phyloP scores from a whole-genome alignment of 192 early-diverging fungal genomes.

The Coemansia sp. region DNA sequence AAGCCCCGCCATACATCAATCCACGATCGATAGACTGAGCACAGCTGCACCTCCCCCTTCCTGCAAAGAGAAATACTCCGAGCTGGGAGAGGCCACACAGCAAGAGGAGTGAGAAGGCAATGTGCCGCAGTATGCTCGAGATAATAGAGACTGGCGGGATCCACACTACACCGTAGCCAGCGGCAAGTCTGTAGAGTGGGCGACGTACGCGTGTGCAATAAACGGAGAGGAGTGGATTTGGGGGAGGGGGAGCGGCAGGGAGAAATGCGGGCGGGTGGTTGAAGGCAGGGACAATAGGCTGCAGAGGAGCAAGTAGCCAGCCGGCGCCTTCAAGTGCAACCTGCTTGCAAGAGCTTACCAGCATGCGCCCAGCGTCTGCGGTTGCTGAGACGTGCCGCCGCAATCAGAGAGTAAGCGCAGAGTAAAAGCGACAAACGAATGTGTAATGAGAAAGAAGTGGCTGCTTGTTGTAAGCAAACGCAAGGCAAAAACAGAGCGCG shows the following conservation, averaged over 20 bases:
- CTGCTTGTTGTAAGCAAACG: too few relatives aligned
- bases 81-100: background rate
- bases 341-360: slow-evolving; percentile 3
- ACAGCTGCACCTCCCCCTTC: background rate
- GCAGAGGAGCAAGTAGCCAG: background rate
- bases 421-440: background rate
- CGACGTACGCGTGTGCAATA: background rate
- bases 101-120: background rate
- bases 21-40: slow-evolving; percentile 16
- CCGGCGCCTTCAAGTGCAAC: background rate
- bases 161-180: slow-evolving; percentile 10
- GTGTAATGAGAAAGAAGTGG: background rate
- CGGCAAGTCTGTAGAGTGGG: background rate
- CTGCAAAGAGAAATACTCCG: background rate
- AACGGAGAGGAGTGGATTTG: background rate
- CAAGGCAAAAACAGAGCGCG: background rate
- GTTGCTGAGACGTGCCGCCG: background rate
- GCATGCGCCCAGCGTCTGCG: background rate
- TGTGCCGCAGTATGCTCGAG: background rate
- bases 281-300: background rate
- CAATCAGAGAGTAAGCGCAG: background rate
- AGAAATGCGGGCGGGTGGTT: background rate
- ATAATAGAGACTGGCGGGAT: too few relatives aligned
- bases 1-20: slow-evolving; percentile 13
- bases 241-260: background rate